phyloP scores from a whole-genome alignment of 768 basidiomycete species.

The Harrya chromipes region DNA sequence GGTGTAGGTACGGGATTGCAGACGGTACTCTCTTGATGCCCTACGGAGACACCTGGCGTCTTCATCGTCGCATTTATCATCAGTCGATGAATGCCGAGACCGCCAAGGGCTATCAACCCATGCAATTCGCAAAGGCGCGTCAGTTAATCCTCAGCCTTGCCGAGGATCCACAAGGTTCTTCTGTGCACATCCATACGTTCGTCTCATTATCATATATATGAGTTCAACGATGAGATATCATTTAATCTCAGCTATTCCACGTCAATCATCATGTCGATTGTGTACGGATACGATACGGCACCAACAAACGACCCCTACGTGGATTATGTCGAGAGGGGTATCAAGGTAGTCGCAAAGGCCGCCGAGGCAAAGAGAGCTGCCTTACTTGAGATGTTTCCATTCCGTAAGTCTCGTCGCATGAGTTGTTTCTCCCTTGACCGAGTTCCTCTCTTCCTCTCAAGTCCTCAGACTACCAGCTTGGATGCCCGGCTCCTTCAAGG shows the following conservation, averaged over 20 bases:
- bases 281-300: slow-evolving; percentile 24
- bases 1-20: slow-evolving; percentile 32
- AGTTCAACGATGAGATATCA: neutral
- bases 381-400: slow-evolving; percentile 24
- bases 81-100: slow-evolving; percentile 33
- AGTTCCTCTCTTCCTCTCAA: slow-evolving; percentile 3
- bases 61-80: slow-evolving; percentile 33
- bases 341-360: slow-evolving; percentile 16
- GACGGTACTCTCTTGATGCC: slow-evolving; percentile 33
- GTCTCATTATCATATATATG: slow-evolving; percentile 3
- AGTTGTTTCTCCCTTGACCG: neutral
- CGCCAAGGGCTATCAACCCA: slow-evolving; percentile 26
- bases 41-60: slow-evolving; percentile 40
- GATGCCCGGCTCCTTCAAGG: slow-evolving; percentile 24
- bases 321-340: slow-evolving; percentile 15
- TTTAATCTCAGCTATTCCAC: slow-evolving; percentile 22
- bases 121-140: slow-evolving; percentile 33
- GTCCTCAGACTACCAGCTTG: slow-evolving; percentile 25
- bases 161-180: slow-evolving; percentile 24
- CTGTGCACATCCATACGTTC: slow-evolving; percentile 24
- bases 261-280: slow-evolving; percentile 26
- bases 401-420: slow-evolving; percentile 16
- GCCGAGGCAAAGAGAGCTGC: slow-evolving; percentile 19
- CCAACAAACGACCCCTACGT: slow-evolving; percentile 22
- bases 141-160: slow-evolving; percentile 33